Conservation (phyloP, 495 filamentous ascomycete species). For the Pseudomonodictys pantanalensis region DNA sequence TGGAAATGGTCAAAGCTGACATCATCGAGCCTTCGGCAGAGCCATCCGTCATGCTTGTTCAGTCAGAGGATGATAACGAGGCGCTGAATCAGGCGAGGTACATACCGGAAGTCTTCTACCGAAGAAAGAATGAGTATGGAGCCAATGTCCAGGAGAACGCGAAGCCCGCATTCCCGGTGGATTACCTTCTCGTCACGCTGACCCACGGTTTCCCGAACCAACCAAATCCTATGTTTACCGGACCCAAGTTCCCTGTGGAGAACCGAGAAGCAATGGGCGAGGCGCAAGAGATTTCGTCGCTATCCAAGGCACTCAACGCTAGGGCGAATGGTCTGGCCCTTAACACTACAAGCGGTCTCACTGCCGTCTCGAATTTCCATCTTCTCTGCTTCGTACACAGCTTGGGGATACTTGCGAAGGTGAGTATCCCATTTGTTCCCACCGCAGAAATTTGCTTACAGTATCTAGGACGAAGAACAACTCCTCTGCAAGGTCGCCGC, state of each 20-base stretch:
- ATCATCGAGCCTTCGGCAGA: conserved; percentile 95
- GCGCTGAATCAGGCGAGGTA: conserved; percentile 68
- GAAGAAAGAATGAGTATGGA: conserved; percentile 93
- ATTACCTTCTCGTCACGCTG: conserved; percentile 91
- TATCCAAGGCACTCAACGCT: conserved; percentile 61
- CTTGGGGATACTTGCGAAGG: conserved; percentile 79
- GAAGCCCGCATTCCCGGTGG: conserved; percentile 92
- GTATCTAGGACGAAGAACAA: conserved; percentile 76
- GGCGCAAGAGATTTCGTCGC: conserved; percentile 66
- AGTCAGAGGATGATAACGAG: conserved; percentile 84
- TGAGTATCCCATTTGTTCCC: conserved; percentile 37
- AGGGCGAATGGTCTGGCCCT: conserved; percentile 49
- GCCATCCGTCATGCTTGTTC: conserved; percentile 89
- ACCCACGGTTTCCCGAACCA: conserved; percentile 93
- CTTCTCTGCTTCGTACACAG: conserved; percentile 81
- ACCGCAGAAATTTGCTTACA: conserved; percentile 4
- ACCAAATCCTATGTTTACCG: conserved; percentile 68
- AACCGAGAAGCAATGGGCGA: conserved; percentile 84
- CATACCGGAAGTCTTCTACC: conserved; percentile 96
- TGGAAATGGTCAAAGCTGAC: conserved; percentile 94
- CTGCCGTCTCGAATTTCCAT: conserved; percentile 86
- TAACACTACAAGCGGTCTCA: conserved; percentile 55
- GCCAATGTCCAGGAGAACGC: conserved; percentile 95
- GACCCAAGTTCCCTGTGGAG: conserved; percentile 75
- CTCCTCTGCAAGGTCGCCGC: conserved; percentile 82